A percentile compares a stretch with the other conserved stretches of the same genome.
Evolutionary conservation across 2,329 filamentous ascomycete species (phyloP).

Genomic region (Alternaria consortialis): DNA sequence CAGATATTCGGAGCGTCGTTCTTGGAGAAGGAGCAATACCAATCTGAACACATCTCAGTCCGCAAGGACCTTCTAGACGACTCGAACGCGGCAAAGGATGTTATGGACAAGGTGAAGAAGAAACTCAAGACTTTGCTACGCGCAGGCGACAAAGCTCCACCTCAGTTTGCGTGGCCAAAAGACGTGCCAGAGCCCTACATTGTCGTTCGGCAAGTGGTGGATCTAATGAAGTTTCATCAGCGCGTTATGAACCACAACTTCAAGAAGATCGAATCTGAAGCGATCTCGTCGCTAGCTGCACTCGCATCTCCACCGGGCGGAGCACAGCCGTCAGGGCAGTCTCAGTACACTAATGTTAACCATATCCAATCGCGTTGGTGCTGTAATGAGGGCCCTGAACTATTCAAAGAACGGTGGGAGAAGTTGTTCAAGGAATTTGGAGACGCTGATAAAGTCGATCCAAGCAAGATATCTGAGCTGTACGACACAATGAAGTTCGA

Average conservation of each 20-base stretch:
- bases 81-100: constrained; percentile 97
- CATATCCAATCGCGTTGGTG: constrained; percentile 91
- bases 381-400: constrained; percentile 90
- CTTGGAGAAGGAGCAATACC: constrained; percentile 83
- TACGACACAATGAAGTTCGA: constrained; percentile 99
- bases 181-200: constrained; percentile 94
- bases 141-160: constrained; percentile 90
- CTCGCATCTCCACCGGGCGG: constrained; percentile 38
- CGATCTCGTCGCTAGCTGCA: constrained; percentile 68
- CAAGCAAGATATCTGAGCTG: constrained; percentile 96
- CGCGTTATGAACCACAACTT: constrained; percentile 96
- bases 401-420: constrained; percentile 98
- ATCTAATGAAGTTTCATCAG: constrained; percentile 97
- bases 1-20: constrained; percentile 96
- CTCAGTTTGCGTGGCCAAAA: constrained; percentile 96
- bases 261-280: constrained; percentile 74
- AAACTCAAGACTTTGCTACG: constrained; percentile 93
- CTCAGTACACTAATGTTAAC: constrained; percentile 47
- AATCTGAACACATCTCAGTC: constrained; percentile 85
- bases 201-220: constrained; percentile 89
- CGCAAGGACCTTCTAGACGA: constrained; percentile 96
- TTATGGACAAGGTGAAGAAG: constrained; percentile 99
- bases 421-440: constrained; percentile 97
- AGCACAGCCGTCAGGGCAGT: constrained; percentile 49
- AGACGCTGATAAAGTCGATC: constrained; percentile 96